A percentile compares a stretch with the other conserved stretches of the same genome.
These are phyloP conservation scores for Aspergillus bridgeri DNA, from an alignment of 495 filamentous ascomycete genomes.

Conservation along the genomic window DNA sequence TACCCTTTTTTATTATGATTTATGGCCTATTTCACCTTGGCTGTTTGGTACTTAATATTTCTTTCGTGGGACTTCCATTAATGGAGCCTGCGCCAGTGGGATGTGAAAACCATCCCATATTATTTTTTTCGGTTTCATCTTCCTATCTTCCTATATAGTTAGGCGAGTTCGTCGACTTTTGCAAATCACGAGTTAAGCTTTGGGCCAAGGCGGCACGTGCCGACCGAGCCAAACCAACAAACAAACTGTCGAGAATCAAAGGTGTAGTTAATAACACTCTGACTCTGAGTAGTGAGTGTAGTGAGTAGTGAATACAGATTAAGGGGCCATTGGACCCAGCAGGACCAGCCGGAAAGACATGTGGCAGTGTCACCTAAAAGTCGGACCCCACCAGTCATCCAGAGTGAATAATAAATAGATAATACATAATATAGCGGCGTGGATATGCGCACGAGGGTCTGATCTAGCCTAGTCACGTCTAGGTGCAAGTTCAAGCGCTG, in stretches of 20 bases:
- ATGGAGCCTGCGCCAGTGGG: no score
- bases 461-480: no score
- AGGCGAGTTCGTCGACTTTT: no score
- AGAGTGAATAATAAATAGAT: background rate
- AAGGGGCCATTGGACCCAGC: background rate
- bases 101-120: no score
- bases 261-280: no score
- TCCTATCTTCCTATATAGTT: no score
- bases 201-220: constrained; percentile 7
- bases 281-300: no score
- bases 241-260: background rate
- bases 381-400: no score
- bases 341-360: background rate
- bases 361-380: background rate
- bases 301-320: background rate
- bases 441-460: no score
- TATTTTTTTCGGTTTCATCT: background rate
- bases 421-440: no score
- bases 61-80: no score
- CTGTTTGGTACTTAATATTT: background rate
- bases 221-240: background rate
- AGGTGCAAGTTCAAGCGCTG: no score
- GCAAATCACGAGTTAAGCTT: constrained; percentile 3
- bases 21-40: background rate
- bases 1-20: background rate